Base-by-base conservation (phyloP, 805 yeast genomes). In the Suhomyces prunicola region DNA sequence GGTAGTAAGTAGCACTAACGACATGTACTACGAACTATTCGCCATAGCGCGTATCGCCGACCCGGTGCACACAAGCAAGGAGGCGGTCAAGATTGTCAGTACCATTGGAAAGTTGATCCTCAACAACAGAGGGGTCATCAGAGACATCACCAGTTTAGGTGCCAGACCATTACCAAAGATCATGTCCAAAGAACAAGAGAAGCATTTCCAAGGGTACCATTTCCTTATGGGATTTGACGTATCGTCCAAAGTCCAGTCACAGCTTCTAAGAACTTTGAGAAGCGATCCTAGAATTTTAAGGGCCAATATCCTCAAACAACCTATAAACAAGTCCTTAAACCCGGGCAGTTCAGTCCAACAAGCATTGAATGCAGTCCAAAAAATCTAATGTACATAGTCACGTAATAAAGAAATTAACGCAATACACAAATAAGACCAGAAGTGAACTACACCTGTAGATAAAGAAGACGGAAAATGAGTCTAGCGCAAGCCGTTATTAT, bases 231-330 rank as follows among this genome's bases (percentile, higher is more conserved):
- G 88, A 19, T 94, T 93, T 67, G 98, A 94, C 67, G 80, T 91
- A 1, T 86, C 94, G 45, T 80, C 93, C 13, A 84, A 87, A 36
- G 97, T 90, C 7, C 97, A 93, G 69, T 81, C 86, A 48, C 96
- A 91, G 72, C 83, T 94, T 53, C 72, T 85, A 57, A 81, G 96
- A 72, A 84, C 94, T 4, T 72, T 93, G 58, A 84, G 86, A 63
- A 82, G 84, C 55, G 99, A 93, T 69, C 97, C 98, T 27, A 86
- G 98, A 73, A 87, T 94, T 57, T 82, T 93, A 54, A 81, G 97
- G 66, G 83, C 93, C 22, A 81, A 83, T 53, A 78, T 92, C 36
- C 78, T 87, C 51, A 89, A 84, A 67, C 84, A 85, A 50, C 78
- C 82, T 58, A 79, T 82, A 57, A 72, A 70, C 33, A 75, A 77